Percentiles rank a stretch among this genome's conserved stretches.
These are phyloP conservation scores for Naganishia albida DNA, from an alignment of 1,284 basidiomycete species.

Conservation along the genomic window DNA sequence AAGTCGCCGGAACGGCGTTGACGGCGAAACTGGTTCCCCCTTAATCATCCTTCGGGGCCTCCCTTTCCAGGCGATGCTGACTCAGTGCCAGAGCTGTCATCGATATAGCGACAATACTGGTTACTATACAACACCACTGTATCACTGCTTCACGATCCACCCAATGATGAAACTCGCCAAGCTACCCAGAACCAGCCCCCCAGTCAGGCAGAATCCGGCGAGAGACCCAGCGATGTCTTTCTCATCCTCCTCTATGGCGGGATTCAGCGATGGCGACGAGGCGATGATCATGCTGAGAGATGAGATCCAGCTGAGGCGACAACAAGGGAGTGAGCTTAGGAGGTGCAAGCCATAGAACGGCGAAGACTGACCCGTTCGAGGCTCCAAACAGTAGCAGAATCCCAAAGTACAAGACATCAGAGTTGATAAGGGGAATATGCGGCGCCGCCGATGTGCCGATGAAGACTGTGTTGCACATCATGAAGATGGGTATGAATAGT, in stretches of 20 bases:
- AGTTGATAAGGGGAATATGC: slow-evolving; percentile 65
- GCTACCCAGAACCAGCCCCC: slow-evolving; percentile 73
- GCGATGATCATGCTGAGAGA: slow-evolving; percentile 52
- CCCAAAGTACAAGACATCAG: slow-evolving; percentile 71
- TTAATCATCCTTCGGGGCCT: background rate
- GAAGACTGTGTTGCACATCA: slow-evolving; percentile 68
- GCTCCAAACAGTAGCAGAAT: slow-evolving; percentile 72
- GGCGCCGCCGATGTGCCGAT: slow-evolving; percentile 21
- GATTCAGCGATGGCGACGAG: slow-evolving; percentile 50
- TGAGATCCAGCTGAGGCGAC: slow-evolving; percentile 41
- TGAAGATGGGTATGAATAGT: slow-evolving; percentile 75
- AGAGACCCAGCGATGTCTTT: slow-evolving; percentile 80
- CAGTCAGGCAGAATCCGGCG: slow-evolving; percentile 73
- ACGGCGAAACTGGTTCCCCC: background rate
- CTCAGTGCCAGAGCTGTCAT: background rate
- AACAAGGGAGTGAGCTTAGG: slow-evolving; percentile 36
- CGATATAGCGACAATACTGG: background rate
- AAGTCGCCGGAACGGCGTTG: background rate
- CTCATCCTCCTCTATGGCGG: slow-evolving; percentile 59
- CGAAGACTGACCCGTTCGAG: slow-evolving; percentile 67
- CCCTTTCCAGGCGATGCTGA: background rate
- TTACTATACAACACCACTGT: background rate
- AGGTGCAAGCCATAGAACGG: slow-evolving; percentile 51
- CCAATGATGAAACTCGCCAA: slow-evolving; percentile 71
- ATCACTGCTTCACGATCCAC: slow-evolving; percentile 23